phyloP scores from a whole-genome alignment of 345 rosid species.

The Mangifera indica region DNA sequence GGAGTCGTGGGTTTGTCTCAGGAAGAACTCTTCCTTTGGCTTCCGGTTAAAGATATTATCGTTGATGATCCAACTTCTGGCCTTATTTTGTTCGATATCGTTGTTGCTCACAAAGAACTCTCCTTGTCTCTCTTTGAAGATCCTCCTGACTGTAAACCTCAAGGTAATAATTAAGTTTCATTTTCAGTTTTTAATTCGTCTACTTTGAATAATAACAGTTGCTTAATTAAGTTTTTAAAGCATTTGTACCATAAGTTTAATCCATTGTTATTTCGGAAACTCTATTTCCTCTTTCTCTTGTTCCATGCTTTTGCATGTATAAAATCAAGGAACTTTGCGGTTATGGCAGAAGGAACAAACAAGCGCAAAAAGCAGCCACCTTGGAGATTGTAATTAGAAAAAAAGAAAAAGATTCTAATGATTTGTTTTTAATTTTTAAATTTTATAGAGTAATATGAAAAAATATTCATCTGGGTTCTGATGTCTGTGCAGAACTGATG shows the following conservation, averaged over 20 bases:
- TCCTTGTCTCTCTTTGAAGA: constrained; percentile 82
- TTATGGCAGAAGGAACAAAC: too few relatives aligned
- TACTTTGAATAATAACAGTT: not conserved
- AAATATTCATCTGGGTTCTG: constrained; percentile 21
- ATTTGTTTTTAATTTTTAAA: not conserved
- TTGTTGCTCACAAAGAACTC: constrained; percentile 77
- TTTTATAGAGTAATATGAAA: too few relatives aligned
- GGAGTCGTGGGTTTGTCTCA: constrained; percentile 79
- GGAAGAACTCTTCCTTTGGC: constrained; percentile 86
- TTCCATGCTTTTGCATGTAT: too few relatives aligned
- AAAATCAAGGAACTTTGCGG: too few relatives aligned
- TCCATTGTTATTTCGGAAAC: not conserved
- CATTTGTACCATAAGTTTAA: too few relatives aligned
- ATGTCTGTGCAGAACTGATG: constrained; percentile 47
- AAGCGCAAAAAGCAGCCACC: too few relatives aligned
- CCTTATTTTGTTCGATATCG: constrained; percentile 84
- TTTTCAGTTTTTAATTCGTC: not conserved
- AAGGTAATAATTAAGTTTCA: constrained; percentile 47
- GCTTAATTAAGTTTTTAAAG: not conserved
- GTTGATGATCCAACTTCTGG: constrained; percentile 81
- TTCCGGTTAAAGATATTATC: constrained; percentile 74
- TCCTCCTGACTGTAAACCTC: constrained; percentile 73
- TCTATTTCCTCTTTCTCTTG: too few relatives aligned
- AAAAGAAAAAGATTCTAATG: too few relatives aligned
- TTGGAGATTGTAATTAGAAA: too few relatives aligned